Conservation (phyloP, 2,329 filamentous ascomycete genomes). For the Myriosclerotinia scirpicola region DNA sequence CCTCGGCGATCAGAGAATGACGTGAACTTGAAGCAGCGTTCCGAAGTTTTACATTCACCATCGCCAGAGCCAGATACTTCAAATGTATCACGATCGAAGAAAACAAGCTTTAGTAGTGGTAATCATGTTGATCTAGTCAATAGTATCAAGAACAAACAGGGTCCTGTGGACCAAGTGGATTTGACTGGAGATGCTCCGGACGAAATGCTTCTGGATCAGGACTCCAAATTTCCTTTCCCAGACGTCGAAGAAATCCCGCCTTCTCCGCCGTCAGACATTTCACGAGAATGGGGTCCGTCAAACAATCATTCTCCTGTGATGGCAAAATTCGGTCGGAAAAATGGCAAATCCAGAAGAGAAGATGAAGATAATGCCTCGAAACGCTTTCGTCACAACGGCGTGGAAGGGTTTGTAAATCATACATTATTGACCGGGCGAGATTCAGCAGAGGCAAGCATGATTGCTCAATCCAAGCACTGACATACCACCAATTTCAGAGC, state of each 20-base stretch:
- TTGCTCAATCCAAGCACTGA: conserved; percentile 7
- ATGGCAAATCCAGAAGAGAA: neutral
- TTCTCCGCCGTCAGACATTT: neutral
- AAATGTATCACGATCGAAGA: neutral
- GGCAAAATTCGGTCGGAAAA: neutral
- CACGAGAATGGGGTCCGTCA: neutral
- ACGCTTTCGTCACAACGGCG: neutral
- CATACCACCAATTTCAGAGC: neutral
- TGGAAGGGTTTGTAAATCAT: neutral
- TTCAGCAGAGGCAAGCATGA: conserved; percentile 1
- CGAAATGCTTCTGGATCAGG: conserved; percentile 12
- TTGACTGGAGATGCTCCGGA: conserved; percentile 14
- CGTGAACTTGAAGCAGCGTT: neutral
- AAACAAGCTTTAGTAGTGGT: neutral
- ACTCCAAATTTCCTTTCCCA: neutral
- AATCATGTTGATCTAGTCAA: neutral
- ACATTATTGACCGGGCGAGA: neutral
- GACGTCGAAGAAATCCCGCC: neutral
- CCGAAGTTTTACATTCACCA: neutral
- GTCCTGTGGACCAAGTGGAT: neutral
- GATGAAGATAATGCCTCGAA: neutral
- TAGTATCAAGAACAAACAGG: neutral
- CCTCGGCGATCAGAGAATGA: neutral
- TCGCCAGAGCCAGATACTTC: neutral
- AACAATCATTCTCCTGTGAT: neutral